Percentiles rank a stretch among this genome's conserved stretches.
Evolutionary conservation across 495 filamentous ascomycete species (phyloP).

Genomic region (Podospora comata): DNA sequence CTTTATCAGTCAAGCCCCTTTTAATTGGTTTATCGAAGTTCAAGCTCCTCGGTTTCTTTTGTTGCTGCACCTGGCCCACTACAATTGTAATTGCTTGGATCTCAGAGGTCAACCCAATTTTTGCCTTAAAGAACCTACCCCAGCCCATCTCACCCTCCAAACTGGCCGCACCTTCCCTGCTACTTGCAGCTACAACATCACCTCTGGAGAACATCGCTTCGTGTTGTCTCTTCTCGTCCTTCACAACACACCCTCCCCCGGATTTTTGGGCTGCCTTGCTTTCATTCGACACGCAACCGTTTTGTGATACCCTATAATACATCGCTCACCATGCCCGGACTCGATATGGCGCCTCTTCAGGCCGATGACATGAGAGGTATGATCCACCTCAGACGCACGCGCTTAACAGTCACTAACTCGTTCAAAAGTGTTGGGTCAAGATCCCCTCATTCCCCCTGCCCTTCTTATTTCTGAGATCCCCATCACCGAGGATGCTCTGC

Average conservation of each 20-base stretch:
- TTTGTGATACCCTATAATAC: background rate
- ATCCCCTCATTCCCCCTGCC: constrained; percentile 86
- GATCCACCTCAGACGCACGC: constrained; percentile 5
- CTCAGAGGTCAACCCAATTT: background rate
- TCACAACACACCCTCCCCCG: background rate
- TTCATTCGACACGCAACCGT: background rate
- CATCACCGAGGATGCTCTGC: constrained; percentile 57
- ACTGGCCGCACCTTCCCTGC: constrained; percentile 2
- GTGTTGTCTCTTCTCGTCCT: constrained; percentile 4
- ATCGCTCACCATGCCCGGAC: constrained; percentile 41
- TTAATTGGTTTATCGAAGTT: constrained; percentile 2
- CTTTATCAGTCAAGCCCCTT: background rate
- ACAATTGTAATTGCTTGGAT: background rate
- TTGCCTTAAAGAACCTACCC: background rate
- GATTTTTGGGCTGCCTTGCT: background rate
- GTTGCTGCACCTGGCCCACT: background rate
- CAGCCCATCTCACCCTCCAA: background rate
- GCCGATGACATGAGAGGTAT: constrained; percentile 52
- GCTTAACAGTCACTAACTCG: constrained; percentile 7
- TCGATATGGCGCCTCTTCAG: constrained; percentile 45
- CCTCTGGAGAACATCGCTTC: background rate
- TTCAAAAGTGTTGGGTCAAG: constrained; percentile 80
- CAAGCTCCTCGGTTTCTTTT: background rate
- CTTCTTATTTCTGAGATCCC: constrained; percentile 88
- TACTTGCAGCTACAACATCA: background rate